A percentile compares a stretch with the other conserved stretches of the same genome.
phyloP scores from a whole-genome alignment of 176 grass and related monocot species.

The Oryza glaberrima region DNA sequence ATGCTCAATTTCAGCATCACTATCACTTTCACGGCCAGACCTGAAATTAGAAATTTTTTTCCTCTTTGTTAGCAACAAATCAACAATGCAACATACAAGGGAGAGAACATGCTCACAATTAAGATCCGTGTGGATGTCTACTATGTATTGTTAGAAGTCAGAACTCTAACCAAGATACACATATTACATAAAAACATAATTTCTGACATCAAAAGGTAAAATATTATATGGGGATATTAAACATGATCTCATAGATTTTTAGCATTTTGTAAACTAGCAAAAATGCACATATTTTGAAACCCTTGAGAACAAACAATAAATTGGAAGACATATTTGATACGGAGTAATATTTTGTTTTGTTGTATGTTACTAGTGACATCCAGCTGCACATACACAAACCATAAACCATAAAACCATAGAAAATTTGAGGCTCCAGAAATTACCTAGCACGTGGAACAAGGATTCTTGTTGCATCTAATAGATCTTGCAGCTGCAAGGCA shows the following conservation, averaged over 20 bases:
- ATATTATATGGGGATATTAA: background rate
- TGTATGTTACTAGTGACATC: background rate
- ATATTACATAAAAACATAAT: background rate
- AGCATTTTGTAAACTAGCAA: background rate
- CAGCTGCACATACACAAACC: background rate
- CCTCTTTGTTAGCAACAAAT: conserved; percentile 11
- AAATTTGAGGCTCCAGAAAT: too few relatives aligned
- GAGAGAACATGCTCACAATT: background rate
- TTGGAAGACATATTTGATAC: background rate
- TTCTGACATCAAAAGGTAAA: conserved; percentile 20
- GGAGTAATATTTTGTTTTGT: conserved; percentile 5
- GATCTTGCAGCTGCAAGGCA: conserved; percentile 95
- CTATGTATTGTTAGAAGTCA: background rate
- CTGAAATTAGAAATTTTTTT: conserved; percentile 50
- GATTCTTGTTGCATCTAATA: conserved; percentile 93
- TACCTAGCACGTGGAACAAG: conserved; percentile 22
- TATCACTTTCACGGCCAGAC: conserved; percentile 97
- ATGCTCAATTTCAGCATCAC: conserved; percentile 94
- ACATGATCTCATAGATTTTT: background rate
- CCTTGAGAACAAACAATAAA: conserved; percentile 2
- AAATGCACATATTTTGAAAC: background rate
- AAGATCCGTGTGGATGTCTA: background rate
- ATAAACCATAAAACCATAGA: conserved; percentile 33
- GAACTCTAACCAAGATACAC: background rate
- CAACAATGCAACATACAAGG: background rate